Evolutionary conservation across 1,284 basidiomycete genomes (phyloP).

Genomic region (Boletellus deceptivus): DNA sequence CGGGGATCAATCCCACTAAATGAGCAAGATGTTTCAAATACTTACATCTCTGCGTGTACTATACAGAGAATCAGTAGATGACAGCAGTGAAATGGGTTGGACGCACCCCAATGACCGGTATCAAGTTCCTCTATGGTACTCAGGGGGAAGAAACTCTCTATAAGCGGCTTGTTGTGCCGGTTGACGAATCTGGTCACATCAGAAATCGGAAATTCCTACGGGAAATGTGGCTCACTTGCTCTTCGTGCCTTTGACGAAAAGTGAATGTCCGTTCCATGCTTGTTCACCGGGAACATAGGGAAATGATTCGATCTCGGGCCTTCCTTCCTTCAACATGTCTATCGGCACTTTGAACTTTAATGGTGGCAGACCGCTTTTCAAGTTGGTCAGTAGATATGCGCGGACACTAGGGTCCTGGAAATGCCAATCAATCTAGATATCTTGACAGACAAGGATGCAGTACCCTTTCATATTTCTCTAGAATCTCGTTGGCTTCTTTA

Average conservation of each 20-base stretch:
- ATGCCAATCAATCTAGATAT: constrained; percentile 3
- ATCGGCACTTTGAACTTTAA: constrained; percentile 74
- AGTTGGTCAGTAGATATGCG: constrained; percentile 83
- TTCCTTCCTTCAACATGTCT: constrained; percentile 57
- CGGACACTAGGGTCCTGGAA: constrained; percentile 65
- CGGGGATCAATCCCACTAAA: not conserved
- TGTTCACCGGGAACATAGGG: constrained; percentile 62
- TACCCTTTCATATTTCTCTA: constrained; percentile 62
- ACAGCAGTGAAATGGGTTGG: not conserved
- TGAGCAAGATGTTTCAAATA: not conserved
- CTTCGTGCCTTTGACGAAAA: constrained; percentile 79
- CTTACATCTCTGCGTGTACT: constrained; percentile 64
- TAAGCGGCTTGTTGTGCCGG: constrained; percentile 54
- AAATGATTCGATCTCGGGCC: constrained; percentile 72
- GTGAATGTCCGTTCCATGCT: constrained; percentile 58
- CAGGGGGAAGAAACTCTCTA: constrained; percentile 68
- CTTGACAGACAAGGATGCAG: not conserved
- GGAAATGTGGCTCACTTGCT: constrained; percentile 54
- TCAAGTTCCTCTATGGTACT: constrained; percentile 54
- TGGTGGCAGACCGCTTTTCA: constrained; percentile 41
- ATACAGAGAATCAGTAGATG: constrained; percentile 2
- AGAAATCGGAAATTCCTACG: not conserved
- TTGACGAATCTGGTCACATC: constrained; percentile 62
- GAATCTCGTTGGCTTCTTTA: constrained; percentile 65
- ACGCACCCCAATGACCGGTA: constrained; percentile 68